Evolutionary conservation across 1,139 yeast genomes (phyloP), one percentile per base, ranked within the genome.

Genomic region (Kazachstania sp.): DNA sequence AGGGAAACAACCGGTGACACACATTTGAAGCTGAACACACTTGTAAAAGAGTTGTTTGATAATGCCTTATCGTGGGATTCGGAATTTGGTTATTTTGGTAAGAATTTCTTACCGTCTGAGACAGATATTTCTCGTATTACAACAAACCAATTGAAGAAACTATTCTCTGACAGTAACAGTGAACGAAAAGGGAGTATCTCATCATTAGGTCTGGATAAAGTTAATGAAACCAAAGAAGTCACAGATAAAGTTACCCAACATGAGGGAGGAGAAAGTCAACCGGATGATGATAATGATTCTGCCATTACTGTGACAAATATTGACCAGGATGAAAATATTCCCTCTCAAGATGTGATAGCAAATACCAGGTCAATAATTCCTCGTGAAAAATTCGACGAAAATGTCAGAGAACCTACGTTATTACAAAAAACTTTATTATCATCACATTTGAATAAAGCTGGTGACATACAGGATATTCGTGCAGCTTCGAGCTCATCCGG

Each of bases 71-170:
- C 72, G 43, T 94, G 98, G 98, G 96, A 92, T 65, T 63, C 68
- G 28, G 95, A 85, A 50, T 88, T 94, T 60, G 75, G 78, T 41
- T 86, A 80, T n/a, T 88, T 92, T 67, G 97, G 86, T 53, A 75
- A 75, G 46, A 74, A 73, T 29, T 92, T 76, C 60, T 75, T 92
- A 51, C 97, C 97, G 0, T 81, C 95, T 15, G 98, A 94, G 64
- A 86, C 84, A 60, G 98, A 94, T 72, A 86, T 94, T 54, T 83
- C 95, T 8, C 74, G 88, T 51, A 85, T 92, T 42, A 90, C 98
- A 2, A 86, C 95, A 13, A 83, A 83, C 55, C 98, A 92, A 61
- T 71, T 94, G 59, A 79, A 82, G 51, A 86, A 81, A 56, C 74
- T 88, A 47, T 81, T 92, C 57, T 66, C 78, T 56, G 87, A 71